Percentiles rank a stretch among this genome's conserved stretches.
These are phyloP conservation scores for Conidiobolus incongruus DNA, from an alignment of 371 early-diverging fungal species.

Conservation along the genomic window DNA sequence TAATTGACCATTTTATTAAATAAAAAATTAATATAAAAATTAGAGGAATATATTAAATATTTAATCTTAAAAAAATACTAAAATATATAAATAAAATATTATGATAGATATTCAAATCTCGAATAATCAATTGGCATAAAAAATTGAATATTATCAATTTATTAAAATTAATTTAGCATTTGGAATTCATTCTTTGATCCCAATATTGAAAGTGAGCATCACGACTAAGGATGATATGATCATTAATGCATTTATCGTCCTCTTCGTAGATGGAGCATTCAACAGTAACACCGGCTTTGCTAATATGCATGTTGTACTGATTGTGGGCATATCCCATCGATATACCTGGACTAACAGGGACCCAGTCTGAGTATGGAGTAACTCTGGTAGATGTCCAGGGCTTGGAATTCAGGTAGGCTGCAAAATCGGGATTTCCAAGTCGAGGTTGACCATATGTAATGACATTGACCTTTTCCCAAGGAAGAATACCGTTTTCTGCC, in stretches of 20 bases:
- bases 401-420: constrained; percentile 11
- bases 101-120: too few species aligned
- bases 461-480: neutral
- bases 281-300: neutral
- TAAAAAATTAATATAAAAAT: too few species aligned
- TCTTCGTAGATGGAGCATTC: neutral
- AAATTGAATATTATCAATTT: too few species aligned
- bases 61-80: too few species aligned
- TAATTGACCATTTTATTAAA: too few species aligned
- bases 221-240: too few species aligned
- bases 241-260: neutral
- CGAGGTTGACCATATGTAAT: constrained; percentile 18
- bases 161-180: too few species aligned
- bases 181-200: too few species aligned
- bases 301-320: neutral
- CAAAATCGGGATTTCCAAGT: constrained; percentile 19
- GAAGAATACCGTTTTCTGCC: neutral
- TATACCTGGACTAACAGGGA: constrained; percentile 22
- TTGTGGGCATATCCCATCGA: constrained; percentile 18
- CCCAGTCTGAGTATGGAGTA: constrained; percentile 19
- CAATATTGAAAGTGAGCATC: too few species aligned
- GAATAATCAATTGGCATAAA: too few species aligned
- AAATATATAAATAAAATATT: too few species aligned
- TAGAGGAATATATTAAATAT: too few species aligned
- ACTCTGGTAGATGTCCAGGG: constrained; percentile 12